phyloP scores from a whole-genome alignment of 2,329 filamentous ascomycete species.

The Aspergillus piperis region DNA sequence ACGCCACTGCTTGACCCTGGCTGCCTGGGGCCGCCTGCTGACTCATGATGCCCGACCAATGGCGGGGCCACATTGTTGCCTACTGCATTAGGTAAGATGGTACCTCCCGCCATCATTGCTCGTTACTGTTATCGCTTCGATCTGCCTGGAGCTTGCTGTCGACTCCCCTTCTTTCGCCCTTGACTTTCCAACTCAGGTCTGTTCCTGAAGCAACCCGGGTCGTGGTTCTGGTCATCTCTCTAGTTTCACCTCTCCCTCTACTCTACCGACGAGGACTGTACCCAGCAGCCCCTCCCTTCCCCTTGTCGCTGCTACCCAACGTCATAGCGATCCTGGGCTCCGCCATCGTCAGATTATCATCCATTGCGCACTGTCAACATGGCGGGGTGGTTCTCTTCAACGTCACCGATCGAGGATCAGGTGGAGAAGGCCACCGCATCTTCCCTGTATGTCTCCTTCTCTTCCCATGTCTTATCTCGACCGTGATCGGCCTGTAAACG shows the following conservation, averaged over 20 bases:
- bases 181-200: not conserved
- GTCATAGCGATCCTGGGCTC: slow-evolving; percentile 20
- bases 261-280: not conserved
- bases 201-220: not conserved
- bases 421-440: slow-evolving; percentile 92
- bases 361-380: slow-evolving; percentile 60
- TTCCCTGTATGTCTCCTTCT: slow-evolving; percentile 68
- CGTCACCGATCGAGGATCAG: slow-evolving; percentile 92
- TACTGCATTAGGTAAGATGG: slow-evolving; percentile 15
- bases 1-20: slow-evolving; percentile 30
- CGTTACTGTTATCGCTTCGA: slow-evolving; percentile 6
- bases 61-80: not conserved
- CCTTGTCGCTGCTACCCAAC: slow-evolving; percentile 18
- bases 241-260: not conserved
- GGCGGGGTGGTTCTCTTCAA: slow-evolving; percentile 95
- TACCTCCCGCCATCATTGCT: slow-evolving; percentile 8
- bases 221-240: not conserved
- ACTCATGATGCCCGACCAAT: slow-evolving; percentile 15
- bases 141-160: slow-evolving; percentile 20
- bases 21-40: slow-evolving; percentile 6
- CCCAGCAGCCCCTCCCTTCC: not conserved
- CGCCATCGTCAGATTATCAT: slow-evolving; percentile 11
- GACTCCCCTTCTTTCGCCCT: not conserved
- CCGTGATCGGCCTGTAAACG: not conserved
- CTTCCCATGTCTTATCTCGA: slow-evolving; percentile 11